phyloP scores from a whole-genome alignment of 2,329 filamentous ascomycete genomes.

The Aspergillus cejpii region DNA sequence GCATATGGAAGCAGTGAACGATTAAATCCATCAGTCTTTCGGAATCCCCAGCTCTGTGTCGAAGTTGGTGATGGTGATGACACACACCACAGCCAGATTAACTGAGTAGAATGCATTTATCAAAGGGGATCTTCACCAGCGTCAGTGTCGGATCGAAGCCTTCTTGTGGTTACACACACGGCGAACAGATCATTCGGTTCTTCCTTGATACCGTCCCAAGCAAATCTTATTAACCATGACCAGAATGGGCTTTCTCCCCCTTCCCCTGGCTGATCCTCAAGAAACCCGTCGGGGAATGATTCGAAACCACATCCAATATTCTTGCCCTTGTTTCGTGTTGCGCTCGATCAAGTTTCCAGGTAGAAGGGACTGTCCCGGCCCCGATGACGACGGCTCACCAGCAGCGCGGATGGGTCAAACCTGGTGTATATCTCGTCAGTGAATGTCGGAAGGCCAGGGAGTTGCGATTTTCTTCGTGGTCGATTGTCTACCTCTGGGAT shows the following conservation, averaged over 20 bases:
- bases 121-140: slow-evolving; percentile 56
- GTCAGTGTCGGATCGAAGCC: too few relatives aligned
- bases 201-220: slow-evolving; percentile 51
- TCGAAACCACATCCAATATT: slow-evolving; percentile 10
- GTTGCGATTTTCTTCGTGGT: slow-evolving; percentile 37
- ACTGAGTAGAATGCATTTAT: slow-evolving; percentile 67
- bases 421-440: slow-evolving; percentile 38
- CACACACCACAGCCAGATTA: slow-evolving; percentile 55
- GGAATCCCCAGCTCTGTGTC: slow-evolving; percentile 52
- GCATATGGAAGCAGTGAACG: slow-evolving; percentile 17
- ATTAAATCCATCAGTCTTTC: slow-evolving; percentile 55
- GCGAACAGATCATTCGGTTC: slow-evolving; percentile 63
- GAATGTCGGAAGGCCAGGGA: slow-evolving; percentile 35
- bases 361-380: slow-evolving; percentile 41
- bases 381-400: slow-evolving; percentile 42
- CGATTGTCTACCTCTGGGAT: too few relatives aligned
- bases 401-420: slow-evolving; percentile 37
- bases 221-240: slow-evolving; percentile 45
- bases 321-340: slow-evolving; percentile 8
- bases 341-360: slow-evolving; percentile 44
- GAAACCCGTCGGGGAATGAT: slow-evolving; percentile 47
- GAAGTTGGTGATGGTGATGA: slow-evolving; percentile 52
- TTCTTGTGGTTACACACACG: slow-evolving; percentile 47
- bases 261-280: slow-evolving; percentile 50
- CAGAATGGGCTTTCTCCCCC: slow-evolving; percentile 66